Evolutionary conservation across 306 rosid species (phyloP).

Genomic region (Pyrus betulifolia): DNA sequence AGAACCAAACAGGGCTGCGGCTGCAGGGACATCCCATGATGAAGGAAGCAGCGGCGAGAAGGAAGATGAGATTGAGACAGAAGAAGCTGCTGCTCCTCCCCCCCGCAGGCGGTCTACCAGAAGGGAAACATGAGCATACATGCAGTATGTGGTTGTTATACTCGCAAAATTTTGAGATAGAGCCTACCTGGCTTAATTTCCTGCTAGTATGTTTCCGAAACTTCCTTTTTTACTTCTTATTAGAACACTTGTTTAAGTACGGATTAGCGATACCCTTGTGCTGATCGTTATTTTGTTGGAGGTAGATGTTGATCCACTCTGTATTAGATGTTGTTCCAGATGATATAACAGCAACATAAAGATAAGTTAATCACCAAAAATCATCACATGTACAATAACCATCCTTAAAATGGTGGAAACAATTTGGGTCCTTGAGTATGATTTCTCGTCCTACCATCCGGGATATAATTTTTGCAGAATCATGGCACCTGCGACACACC

Average conservation of each 20-base stretch:
- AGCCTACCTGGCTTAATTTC: neutral
- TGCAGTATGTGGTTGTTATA: neutral
- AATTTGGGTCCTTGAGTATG: constrained; percentile 52
- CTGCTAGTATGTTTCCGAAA: neutral
- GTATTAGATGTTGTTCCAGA: neutral
- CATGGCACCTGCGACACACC: constrained; percentile 50
- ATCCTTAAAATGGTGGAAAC: constrained; percentile 56
- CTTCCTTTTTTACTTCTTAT: neutral
- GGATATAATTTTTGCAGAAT: constrained; percentile 45
- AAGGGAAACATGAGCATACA: constrained; percentile 40
- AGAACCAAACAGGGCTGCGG: constrained; percentile 21
- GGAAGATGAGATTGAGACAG: constrained; percentile 45
- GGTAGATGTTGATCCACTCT: neutral
- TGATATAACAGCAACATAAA: neutral
- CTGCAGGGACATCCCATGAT: constrained; percentile 26
- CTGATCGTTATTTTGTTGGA: neutral
- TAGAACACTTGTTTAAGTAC: neutral
- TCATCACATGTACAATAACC: constrained; percentile 59
- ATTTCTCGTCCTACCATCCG: constrained; percentile 41
- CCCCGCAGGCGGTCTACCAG: constrained; percentile 55
- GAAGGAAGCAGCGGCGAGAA: constrained; percentile 22
- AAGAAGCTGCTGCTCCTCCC: constrained; percentile 39
- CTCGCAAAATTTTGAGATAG: neutral
- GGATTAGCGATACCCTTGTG: neutral
- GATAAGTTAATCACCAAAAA: constrained; percentile 25